These are phyloP conservation scores for Ilyonectria mors-panacis DNA, from an alignment of 2,329 filamentous ascomycete species.

Conservation along the genomic window DNA sequence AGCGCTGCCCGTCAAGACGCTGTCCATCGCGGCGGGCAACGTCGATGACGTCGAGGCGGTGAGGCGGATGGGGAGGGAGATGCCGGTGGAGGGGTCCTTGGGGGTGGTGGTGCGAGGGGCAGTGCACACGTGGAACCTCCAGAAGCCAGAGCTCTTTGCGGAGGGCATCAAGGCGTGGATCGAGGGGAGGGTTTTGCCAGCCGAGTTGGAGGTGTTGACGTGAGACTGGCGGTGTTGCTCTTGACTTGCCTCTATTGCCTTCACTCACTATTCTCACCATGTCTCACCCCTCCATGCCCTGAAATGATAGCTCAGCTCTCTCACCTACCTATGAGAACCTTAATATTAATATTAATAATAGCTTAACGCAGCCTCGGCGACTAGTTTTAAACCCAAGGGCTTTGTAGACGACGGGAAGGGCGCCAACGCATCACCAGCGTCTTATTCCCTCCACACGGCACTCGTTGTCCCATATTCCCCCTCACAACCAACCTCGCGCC, in stretches of 20 bases:
- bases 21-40: conserved; percentile 50
- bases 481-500: not conserved
- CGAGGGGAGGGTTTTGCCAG: conserved; percentile 46
- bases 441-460: conserved; percentile 5
- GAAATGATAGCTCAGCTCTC: not conserved
- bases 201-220: conserved; percentile 41
- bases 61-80: conserved; percentile 47
- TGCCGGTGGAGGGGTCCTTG: conserved; percentile 45
- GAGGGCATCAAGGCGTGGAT: conserved; percentile 56
- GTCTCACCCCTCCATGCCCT: not conserved
- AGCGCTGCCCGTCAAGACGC: conserved; percentile 44
- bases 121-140: conserved; percentile 59
- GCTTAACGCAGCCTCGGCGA: not conserved
- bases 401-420: conserved; percentile 1
- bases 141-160: conserved; percentile 57
- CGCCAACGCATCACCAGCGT: conserved; percentile 21
- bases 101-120: conserved; percentile 54
- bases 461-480: not conserved
- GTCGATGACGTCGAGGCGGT: conserved; percentile 53
- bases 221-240: conserved; percentile 7
- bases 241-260: not conserved
- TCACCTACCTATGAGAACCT: not conserved
- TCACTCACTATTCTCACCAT: not conserved
- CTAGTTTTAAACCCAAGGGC: not conserved
- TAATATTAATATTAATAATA: conserved; percentile 3